A percentile compares a stretch with the other conserved stretches of the same genome.
phyloP scores from a whole-genome alignment of 805 yeast species.

The Metschnikowia vanudenii region DNA sequence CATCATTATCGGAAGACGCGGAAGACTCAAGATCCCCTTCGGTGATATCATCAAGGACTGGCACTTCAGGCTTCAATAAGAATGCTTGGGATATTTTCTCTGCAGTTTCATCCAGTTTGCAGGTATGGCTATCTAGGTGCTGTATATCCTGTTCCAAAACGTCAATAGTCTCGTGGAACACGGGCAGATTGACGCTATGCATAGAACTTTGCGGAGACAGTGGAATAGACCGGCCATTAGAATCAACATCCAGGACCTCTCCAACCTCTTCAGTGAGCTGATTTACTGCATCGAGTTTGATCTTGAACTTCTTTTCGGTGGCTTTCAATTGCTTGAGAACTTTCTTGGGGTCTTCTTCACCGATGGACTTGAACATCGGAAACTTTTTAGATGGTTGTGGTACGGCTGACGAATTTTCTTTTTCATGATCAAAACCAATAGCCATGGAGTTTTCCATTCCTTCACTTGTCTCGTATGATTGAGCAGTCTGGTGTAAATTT shows the following conservation, averaged over 20 bases:
- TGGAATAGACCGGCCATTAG: neutral
- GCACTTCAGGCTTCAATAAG: conserved; percentile 9
- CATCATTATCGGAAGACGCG: neutral
- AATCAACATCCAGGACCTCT: conserved; percentile 7
- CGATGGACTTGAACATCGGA: conserved; percentile 15
- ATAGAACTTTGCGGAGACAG: neutral
- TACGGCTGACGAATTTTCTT: neutral
- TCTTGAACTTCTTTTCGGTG: conserved; percentile 16
- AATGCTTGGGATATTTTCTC: neutral
- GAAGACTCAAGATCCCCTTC: neutral
- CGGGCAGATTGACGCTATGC: conserved; percentile 1
- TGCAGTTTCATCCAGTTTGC: neutral
- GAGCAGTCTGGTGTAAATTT: neutral
- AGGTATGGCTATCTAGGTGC: neutral
- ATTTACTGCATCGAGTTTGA: conserved; percentile 16
- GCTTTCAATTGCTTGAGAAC: conserved; percentile 13
- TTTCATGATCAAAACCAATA: neutral
- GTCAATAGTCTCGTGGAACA: too few relatives aligned
- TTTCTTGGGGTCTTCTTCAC: conserved; percentile 10
- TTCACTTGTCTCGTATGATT: neutral
- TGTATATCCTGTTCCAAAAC: too few relatives aligned
- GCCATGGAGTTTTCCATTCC: neutral
- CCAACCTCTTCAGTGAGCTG: conserved; percentile 14
- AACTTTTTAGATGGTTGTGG: neutral
- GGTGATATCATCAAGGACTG: conserved; percentile 9